A percentile compares a stretch with the other conserved stretches of the same genome.
Conservation (phyloP, 140 eudicot species). For the Bidens hawaiensis region DNA sequence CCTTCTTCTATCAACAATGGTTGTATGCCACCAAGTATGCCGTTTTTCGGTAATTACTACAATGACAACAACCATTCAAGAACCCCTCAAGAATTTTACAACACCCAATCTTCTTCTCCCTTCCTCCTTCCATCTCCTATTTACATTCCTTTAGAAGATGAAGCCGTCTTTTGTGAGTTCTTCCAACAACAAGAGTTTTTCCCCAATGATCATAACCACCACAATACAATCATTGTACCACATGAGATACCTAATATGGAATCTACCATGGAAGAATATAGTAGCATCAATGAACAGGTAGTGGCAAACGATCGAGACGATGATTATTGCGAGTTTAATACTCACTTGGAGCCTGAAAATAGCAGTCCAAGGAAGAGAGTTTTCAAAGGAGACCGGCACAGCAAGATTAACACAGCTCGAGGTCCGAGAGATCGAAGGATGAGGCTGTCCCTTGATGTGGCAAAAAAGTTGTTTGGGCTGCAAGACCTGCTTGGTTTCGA, state of each 20-base stretch:
- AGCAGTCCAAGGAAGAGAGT: constrained; percentile 8
- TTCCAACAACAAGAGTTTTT: constrained; percentile 22
- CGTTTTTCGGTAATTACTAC: constrained; percentile 5
- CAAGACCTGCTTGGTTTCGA: constrained; percentile 60
- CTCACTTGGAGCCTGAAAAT: constrained; percentile 5
- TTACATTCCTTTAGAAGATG: constrained; percentile 36
- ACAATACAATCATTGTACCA: not conserved
- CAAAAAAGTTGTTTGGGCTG: constrained; percentile 43
- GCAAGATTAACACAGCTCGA: constrained; percentile 65
- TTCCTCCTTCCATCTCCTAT: constrained; percentile 30
- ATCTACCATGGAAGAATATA: constrained; percentile 17
- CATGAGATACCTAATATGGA: constrained; percentile 16
- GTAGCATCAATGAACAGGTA: constrained; percentile 17
- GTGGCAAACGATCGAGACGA: not conserved
- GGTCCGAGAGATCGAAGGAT: constrained; percentile 72
- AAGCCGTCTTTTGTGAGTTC: constrained; percentile 24
- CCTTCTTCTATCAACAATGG: constrained; percentile 23
- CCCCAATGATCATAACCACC: constrained; percentile 11
- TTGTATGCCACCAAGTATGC: constrained; percentile 2
- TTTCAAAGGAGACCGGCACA: constrained; percentile 52
- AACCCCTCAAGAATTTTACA: constrained; percentile 14
- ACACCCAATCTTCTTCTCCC: constrained; percentile 15
- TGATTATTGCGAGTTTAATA: not conserved
- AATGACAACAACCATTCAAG: constrained; percentile 15
- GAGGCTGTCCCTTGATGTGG: constrained; percentile 64